Evolutionary conservation across 805 yeast species (phyloP).

Genomic region (Hanseniaspora osmophila): DNA sequence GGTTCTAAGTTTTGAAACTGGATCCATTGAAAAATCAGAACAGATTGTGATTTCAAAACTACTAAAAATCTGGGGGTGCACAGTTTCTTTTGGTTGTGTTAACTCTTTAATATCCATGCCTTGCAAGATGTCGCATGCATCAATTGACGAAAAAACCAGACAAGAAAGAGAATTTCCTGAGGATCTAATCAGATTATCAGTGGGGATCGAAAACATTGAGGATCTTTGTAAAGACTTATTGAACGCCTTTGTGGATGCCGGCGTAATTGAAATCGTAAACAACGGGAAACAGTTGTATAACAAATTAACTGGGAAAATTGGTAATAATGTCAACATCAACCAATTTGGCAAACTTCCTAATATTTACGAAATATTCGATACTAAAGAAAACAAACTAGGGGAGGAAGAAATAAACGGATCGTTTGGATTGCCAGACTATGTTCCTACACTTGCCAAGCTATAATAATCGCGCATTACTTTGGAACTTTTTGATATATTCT

Average conservation of each 20-base stretch:
- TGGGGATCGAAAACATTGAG: conserved; percentile 74
- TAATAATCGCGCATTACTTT: background rate
- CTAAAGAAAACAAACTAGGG: conserved; percentile 3
- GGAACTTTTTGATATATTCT: no score
- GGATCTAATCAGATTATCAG: conserved; percentile 77
- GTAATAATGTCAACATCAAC: conserved; percentile 10
- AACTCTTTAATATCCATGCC: conserved; percentile 88
- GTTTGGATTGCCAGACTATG: background rate
- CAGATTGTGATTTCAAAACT: conserved; percentile 55
- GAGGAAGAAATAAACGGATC: background rate
- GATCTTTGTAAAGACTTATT: conserved; percentile 76
- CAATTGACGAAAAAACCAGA: conserved; percentile 77
- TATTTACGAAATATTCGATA: conserved; percentile 16
- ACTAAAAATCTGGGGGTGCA: conserved; percentile 60
- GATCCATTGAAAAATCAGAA: conserved; percentile 49
- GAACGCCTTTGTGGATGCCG: conserved; percentile 53
- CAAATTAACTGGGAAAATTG: conserved; percentile 11
- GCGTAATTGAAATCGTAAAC: conserved; percentile 30
- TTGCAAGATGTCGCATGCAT: conserved; percentile 93
- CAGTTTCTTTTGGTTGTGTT: conserved; percentile 90
- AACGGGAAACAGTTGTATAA: conserved; percentile 17
- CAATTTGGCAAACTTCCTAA: conserved; percentile 8
- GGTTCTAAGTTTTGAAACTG: conserved; percentile 80
- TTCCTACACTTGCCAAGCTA: background rate
- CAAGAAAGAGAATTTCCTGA: conserved; percentile 85